Base-by-base conservation (phyloP, 2,329 filamentous ascomycete species). In the Aspergillus terreus region DNA sequence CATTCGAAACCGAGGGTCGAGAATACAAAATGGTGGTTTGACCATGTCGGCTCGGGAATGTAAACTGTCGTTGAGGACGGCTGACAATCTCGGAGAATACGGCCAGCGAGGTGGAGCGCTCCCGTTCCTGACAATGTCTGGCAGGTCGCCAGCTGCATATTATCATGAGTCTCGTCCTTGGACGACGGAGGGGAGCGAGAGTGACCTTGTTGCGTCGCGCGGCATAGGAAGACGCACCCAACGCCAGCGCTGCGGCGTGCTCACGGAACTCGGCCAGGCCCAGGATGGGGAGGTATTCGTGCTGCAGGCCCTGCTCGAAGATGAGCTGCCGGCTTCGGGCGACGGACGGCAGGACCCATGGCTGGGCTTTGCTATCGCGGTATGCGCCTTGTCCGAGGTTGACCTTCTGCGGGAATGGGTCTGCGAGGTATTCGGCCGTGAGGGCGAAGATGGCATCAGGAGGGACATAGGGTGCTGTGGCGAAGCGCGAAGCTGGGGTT, bases 1-100 rank as follows among this genome's bases (percentile, higher is more conserved):
- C 88, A 83, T 23, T 82, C 77, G 25, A 96, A 79, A 56, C 82
- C 80, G 61, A 96, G 89, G 64, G 96, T 96, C 72, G 78, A 82
- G 77, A 96, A 95, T 76, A 97, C 95, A 73, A 96, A 91, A 75
- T 92, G 85, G 82, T 99, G 92, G 77, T 99, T 97, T 57, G 88
- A 90, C 92, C 94, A 99, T 51, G 92, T 97, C 40, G 94, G 92
- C 69, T 87, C 86, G 61, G 91, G 95, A 70, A 96, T 80, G 79
- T 95, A 96, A 71, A 95, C 83, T 83, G 56, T 63, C 0, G 62
- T 58, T 1, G 50, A 43, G 7, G 53, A 48, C 1, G 21, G 36
- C 9, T 56, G 57, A 32, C 53, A 57, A 14, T 19, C 43, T 17
- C 45, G 49, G 12, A 65, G 47, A 5, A 65, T 46, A 1, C 58